Conservation (phyloP, 164 flowering plant species). For the Annona cherimola region DNA sequence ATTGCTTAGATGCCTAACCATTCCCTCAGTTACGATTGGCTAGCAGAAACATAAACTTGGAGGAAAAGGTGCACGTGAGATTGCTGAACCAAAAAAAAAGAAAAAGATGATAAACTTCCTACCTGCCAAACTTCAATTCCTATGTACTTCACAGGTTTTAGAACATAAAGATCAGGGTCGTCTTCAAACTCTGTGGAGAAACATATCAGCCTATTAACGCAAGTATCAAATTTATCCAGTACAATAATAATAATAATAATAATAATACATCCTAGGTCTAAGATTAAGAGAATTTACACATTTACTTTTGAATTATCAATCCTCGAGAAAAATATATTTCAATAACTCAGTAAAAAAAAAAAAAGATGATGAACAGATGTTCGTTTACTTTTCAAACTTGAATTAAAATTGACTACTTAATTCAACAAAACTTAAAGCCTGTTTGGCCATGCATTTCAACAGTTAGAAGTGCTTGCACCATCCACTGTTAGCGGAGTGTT, state of each 20-base stretch:
- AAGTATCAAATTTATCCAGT: background rate
- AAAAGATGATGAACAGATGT: background rate
- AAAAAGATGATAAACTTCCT: background rate
- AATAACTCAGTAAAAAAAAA: background rate
- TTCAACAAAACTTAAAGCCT: too few relatives aligned
- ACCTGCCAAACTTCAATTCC: constrained; percentile 95
- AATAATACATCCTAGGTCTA: background rate
- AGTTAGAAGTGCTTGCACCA: too few relatives aligned
- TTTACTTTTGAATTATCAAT: background rate
- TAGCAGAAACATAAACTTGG: background rate
- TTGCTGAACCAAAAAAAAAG: background rate
- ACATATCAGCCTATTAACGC: background rate
- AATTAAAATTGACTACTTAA: too few relatives aligned
- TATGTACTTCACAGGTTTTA: constrained; percentile 72
- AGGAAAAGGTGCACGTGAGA: background rate
- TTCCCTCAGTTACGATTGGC: background rate
- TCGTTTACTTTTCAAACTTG: too few relatives aligned
- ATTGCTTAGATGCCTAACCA: background rate
- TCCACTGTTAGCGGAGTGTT: too few relatives aligned
- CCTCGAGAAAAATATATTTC: background rate
- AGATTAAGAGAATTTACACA: too few relatives aligned
- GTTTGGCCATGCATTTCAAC: too few relatives aligned
- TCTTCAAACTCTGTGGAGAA: constrained; percentile 76
- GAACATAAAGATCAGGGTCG: constrained; percentile 90
- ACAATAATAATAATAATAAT: background rate